Conservation (phyloP, 2,329 filamentous ascomycete species). For the Paraphaeosphaeria minitans region DNA sequence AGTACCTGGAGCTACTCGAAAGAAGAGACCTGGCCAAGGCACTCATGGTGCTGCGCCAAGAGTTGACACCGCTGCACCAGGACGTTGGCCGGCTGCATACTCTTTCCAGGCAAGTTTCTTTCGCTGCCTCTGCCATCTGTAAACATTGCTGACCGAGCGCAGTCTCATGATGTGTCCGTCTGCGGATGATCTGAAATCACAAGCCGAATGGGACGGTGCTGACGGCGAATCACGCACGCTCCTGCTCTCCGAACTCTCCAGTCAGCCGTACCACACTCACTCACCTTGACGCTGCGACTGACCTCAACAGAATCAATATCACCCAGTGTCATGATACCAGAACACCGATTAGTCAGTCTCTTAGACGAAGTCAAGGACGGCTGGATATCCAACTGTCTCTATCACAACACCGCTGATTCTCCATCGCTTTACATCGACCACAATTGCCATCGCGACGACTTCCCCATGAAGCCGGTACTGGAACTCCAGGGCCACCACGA, state of each 20-base stretch:
- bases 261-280: conserved; percentile 56
- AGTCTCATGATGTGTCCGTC: conserved; percentile 89
- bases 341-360: conserved; percentile 81
- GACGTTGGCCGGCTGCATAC: conserved; percentile 79
- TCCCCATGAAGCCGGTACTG: conserved; percentile 73
- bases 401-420: conserved; percentile 79
- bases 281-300: conserved; percentile 10
- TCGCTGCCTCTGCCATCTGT: neutral
- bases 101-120: conserved; percentile 67
- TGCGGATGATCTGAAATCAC: conserved; percentile 73
- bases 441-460: conserved; percentile 76
- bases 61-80: conserved; percentile 84
- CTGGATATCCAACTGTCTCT: conserved; percentile 83
- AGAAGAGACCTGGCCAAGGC: conserved; percentile 73
- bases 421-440: conserved; percentile 92
- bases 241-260: conserved; percentile 81
- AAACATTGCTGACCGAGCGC: conserved; percentile 26
- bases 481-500: conserved; percentile 75
- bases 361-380: conserved; percentile 81
- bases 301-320: conserved; percentile 76
- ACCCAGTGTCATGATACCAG: conserved; percentile 94
- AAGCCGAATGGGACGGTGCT: conserved; percentile 86
- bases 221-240: conserved; percentile 73
- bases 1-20: conserved; percentile 90
- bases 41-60: conserved; percentile 80